Conservation (phyloP, 2,329 filamentous ascomycete genomes). For the Colletotrichum eleusines region DNA sequence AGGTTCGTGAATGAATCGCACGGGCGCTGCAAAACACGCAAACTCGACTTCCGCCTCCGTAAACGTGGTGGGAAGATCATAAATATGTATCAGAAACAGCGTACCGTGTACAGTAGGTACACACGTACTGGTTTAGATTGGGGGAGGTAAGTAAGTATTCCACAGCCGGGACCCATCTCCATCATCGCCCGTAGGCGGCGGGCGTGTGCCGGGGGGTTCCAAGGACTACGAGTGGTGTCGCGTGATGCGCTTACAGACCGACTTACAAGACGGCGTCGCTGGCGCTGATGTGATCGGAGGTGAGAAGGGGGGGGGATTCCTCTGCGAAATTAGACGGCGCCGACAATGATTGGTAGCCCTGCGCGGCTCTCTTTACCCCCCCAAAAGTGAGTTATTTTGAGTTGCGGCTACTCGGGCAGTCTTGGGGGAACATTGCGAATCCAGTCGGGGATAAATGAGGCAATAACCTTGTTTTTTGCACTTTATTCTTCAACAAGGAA, state of each 20-base stretch:
- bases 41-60: background rate
- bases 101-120: background rate
- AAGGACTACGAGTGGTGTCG: background rate
- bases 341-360: background rate
- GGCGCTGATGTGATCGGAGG: slow-evolving; percentile 1
- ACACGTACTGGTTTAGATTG: too few species aligned
- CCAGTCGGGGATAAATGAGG: background rate
- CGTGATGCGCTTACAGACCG: background rate
- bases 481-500: background rate
- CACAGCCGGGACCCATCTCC: background rate
- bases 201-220: background rate
- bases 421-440: background rate
- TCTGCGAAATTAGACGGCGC: background rate
- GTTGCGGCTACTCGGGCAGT: background rate
- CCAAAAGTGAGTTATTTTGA: background rate
- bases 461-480: background rate
- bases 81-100: background rate
- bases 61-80: background rate
- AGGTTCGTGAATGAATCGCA: slow-evolving; percentile 4
- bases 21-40: background rate
- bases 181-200: background rate
- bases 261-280: background rate
- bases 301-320: background rate
- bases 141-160: too few species aligned
- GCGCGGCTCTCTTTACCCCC: background rate